Evolutionary conservation across 768 basidiomycete species (phyloP).

Genomic region (Lyophyllum shimeji): DNA sequence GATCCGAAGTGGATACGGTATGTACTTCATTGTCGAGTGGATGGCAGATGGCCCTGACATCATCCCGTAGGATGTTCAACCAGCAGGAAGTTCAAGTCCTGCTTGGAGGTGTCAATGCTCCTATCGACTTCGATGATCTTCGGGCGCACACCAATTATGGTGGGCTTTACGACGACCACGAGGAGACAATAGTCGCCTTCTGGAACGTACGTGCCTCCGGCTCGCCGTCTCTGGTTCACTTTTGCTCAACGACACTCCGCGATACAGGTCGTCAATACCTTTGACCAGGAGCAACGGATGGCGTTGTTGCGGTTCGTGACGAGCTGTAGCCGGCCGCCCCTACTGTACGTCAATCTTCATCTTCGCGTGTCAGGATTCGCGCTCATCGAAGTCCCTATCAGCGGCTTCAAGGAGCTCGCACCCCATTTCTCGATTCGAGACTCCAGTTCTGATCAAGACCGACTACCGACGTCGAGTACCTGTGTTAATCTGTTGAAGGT

Average conservation of each 20-base stretch:
- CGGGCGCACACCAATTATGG: constrained; percentile 78
- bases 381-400: constrained; percentile 23
- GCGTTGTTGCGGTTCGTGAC: constrained; percentile 89
- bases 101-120: constrained; percentile 84
- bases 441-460: constrained; percentile 66
- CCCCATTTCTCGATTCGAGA: constrained; percentile 91
- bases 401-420: constrained; percentile 83
- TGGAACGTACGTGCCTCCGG: constrained; percentile 63
- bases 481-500: constrained; percentile 94
- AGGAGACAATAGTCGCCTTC: constrained; percentile 73
- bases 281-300: constrained; percentile 78
- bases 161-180: constrained; percentile 69
- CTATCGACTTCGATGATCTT: constrained; percentile 84
- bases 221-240: neutral
- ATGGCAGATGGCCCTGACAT: neutral
- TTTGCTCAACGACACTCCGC: neutral
- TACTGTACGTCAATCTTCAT: constrained; percentile 54
- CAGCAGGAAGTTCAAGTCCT: constrained; percentile 93
- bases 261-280: constrained; percentile 67
- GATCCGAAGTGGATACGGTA: constrained; percentile 85
- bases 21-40: constrained; percentile 11
- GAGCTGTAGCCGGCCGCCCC: constrained; percentile 85
- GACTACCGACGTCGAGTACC: constrained; percentile 77
- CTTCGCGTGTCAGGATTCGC: neutral
- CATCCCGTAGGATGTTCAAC: constrained; percentile 81